These are phyloP conservation scores for Escovopsis sp. DNA, from an alignment of 2,329 filamentous ascomycete genomes.

Conservation along the genomic window DNA sequence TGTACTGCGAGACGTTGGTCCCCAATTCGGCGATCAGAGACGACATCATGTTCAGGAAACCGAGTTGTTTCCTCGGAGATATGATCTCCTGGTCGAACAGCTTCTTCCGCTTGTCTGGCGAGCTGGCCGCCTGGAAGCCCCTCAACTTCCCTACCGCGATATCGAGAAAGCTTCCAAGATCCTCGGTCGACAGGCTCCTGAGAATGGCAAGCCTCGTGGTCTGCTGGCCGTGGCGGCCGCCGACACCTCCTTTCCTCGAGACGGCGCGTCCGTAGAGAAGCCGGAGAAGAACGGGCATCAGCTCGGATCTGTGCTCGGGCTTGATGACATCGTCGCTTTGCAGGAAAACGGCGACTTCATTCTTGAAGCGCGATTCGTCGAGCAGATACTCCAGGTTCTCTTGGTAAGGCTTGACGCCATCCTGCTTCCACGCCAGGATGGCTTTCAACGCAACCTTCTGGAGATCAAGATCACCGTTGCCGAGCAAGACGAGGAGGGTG, in stretches of 20 bases:
- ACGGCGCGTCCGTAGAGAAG: slow-evolving; percentile 84
- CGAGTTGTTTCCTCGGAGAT: slow-evolving; percentile 65
- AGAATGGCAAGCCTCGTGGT: slow-evolving; percentile 69
- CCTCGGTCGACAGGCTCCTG: slow-evolving; percentile 57
- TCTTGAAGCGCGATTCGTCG: slow-evolving; percentile 82
- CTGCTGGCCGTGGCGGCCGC: slow-evolving; percentile 67
- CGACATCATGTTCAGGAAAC: slow-evolving; percentile 82
- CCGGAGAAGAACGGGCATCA: slow-evolving; percentile 78
- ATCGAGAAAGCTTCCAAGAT: slow-evolving; percentile 67
- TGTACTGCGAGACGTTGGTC: slow-evolving; percentile 52
- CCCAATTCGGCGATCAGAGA: slow-evolving; percentile 77
- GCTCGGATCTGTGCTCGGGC: slow-evolving; percentile 51
- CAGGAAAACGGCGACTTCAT: slow-evolving; percentile 82
- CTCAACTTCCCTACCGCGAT: slow-evolving; percentile 64
- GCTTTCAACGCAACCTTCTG: slow-evolving; percentile 76
- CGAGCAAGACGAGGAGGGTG: slow-evolving; percentile 59
- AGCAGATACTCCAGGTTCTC: slow-evolving; percentile 77
- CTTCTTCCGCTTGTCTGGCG: slow-evolving; percentile 27
- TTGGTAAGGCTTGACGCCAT: slow-evolving; percentile 60
- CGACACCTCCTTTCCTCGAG: slow-evolving; percentile 60
- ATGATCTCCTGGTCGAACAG: slow-evolving; percentile 45
- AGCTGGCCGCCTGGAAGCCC: slow-evolving; percentile 33
- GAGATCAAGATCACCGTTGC: slow-evolving; percentile 80
- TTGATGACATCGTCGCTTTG: slow-evolving; percentile 61
- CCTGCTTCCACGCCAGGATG: slow-evolving; percentile 78